Evolutionary conservation across 148 eudicot genomes (phyloP).

Genomic region (Camellia sinensis): DNA sequence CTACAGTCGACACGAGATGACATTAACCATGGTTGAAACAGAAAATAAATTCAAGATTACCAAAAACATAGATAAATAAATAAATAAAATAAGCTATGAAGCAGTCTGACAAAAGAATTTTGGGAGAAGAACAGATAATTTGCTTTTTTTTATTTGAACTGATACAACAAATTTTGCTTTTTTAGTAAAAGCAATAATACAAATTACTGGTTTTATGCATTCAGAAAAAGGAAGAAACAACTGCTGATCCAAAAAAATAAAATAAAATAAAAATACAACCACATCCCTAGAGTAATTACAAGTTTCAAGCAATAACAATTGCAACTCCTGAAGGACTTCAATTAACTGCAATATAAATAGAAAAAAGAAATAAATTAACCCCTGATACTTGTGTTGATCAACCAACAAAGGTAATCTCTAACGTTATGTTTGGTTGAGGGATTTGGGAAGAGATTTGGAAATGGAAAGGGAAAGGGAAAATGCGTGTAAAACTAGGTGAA

Average conservation of each 20-base stretch:
- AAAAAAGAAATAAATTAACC: not conserved
- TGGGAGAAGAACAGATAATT: too few relatives aligned
- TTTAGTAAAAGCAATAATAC: not conserved
- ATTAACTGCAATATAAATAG: not conserved
- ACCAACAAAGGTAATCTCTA: not conserved
- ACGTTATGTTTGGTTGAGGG: too few relatives aligned
- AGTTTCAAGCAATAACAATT: not conserved
- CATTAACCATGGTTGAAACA: constrained; percentile 17
- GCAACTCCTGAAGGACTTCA: constrained; percentile 6
- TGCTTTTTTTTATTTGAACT: not conserved
- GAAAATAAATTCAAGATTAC: not conserved
- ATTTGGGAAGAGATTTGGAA: too few relatives aligned
- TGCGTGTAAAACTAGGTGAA: too few relatives aligned
- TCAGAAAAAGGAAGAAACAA: not conserved
- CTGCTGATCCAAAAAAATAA: too few relatives aligned
- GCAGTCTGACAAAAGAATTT: not conserved
- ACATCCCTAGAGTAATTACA: not conserved
- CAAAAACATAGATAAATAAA: not conserved
- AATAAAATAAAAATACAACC: not conserved
- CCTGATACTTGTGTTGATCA: not conserved
- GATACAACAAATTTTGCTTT: not conserved
- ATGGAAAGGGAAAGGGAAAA: too few relatives aligned
- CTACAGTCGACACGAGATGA: constrained; percentile 34
- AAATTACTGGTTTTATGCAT: not conserved
- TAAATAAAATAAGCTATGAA: not conserved